Conservation (phyloP, 257 asterid genomes). For the Leptodermis oblonga region DNA sequence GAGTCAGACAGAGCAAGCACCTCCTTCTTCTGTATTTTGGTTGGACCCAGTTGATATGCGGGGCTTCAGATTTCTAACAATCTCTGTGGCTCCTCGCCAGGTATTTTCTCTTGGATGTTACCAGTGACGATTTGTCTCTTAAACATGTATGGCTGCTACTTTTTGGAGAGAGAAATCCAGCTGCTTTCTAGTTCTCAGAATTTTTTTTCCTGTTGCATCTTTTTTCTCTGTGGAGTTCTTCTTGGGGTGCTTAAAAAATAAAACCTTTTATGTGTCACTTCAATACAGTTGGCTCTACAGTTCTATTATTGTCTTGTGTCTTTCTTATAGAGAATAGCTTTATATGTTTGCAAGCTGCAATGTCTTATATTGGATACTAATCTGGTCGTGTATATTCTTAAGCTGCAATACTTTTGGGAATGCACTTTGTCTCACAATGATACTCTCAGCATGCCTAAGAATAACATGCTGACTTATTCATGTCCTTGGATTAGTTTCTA, state of each 20-base stretch:
- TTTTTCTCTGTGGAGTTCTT: not conserved
- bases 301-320: not conserved
- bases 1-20: constrained; percentile 96
- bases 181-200: not conserved
- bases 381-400: not conserved
- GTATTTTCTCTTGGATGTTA: constrained; percentile 35
- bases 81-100: constrained; percentile 97
- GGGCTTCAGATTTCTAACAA: constrained; percentile 82
- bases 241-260: not conserved
- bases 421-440: not conserved
- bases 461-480: not conserved
- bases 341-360: not conserved
- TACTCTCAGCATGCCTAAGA: not conserved
- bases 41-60: constrained; percentile 73
- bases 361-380: not conserved
- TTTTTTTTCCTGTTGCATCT: not conserved
- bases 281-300: not conserved
- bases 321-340: not conserved
- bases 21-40: constrained; percentile 96
- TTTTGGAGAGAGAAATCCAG: not conserved
- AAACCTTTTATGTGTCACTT: not conserved
- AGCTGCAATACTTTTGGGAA: not conserved
- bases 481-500: not conserved
- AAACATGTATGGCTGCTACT: not conserved
- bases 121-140: not conserved